Evolutionary conservation across 768 basidiomycete species (phyloP).

Genomic region (Tricholoma saponaceum): DNA sequence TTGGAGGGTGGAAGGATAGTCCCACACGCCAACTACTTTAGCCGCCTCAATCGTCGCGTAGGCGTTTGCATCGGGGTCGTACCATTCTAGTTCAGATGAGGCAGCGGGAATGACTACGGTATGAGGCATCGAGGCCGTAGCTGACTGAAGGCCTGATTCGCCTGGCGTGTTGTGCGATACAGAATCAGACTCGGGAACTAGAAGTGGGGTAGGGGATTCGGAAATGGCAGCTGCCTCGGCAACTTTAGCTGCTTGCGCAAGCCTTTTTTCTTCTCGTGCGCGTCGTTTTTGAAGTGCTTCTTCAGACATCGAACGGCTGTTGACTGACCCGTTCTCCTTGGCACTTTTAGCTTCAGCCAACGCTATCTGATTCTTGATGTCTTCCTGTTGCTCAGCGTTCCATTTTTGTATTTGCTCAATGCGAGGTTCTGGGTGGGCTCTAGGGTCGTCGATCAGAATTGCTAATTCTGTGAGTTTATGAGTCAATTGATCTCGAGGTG

Average conservation of each 20-base stretch:
- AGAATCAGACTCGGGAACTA: slow-evolving; percentile 1
- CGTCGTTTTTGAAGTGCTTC: slow-evolving; percentile 69
- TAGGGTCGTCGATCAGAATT: slow-evolving; percentile 68
- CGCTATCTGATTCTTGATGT: slow-evolving; percentile 44
- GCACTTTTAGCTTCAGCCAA: slow-evolving; percentile 46
- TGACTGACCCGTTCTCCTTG: slow-evolving; percentile 32
- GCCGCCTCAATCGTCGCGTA: slow-evolving; percentile 61
- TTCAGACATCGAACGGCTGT: slow-evolving; percentile 46
- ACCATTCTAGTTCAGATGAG: slow-evolving; percentile 69
- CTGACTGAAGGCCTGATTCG: background rate
- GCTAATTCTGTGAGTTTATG: slow-evolving; percentile 55
- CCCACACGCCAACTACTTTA: slow-evolving; percentile 68
- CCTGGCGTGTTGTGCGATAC: background rate
- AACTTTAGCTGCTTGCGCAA: slow-evolving; percentile 18
- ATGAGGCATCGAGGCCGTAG: slow-evolving; percentile 10
- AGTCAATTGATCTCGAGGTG: slow-evolving; percentile 1
- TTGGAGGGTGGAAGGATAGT: slow-evolving; percentile 57
- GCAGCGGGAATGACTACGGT: slow-evolving; percentile 65
- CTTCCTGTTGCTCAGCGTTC: slow-evolving; percentile 45
- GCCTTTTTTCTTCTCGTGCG: slow-evolving; percentile 52
- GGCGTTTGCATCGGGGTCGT: slow-evolving; percentile 36
- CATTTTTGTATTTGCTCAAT: slow-evolving; percentile 46
- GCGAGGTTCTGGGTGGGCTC: slow-evolving; percentile 50
- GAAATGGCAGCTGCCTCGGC: slow-evolving; percentile 7
- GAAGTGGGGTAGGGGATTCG: background rate